Conservation (phyloP, 2,329 filamentous ascomycete species). For the Blumeria hordei region DNA sequence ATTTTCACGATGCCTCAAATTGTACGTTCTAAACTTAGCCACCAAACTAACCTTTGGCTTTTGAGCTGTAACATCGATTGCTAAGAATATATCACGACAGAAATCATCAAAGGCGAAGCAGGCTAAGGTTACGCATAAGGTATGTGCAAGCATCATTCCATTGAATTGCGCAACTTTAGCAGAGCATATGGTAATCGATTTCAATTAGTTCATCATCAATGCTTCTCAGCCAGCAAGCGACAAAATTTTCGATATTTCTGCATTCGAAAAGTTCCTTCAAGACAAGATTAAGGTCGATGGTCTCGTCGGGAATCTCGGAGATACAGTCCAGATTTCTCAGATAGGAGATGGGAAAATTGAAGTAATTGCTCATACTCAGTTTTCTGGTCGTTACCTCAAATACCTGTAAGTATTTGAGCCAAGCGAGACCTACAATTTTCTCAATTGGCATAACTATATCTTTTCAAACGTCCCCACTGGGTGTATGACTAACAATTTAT, state of each 20-base stretch:
- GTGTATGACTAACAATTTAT: conserved; percentile 1
- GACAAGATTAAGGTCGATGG: conserved; percentile 99
- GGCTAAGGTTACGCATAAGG: conserved; percentile 39
- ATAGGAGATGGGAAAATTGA: conserved; percentile 92
- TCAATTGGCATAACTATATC: too few relatives aligned
- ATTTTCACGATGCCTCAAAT: conserved; percentile 61
- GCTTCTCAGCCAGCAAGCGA: conserved; percentile 92
- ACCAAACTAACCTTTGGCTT: conserved; percentile 35
- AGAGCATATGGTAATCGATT: not conserved
- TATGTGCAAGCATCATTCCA: conserved; percentile 4
- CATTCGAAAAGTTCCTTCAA: conserved; percentile 99
- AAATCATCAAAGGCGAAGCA: conserved; percentile 41
- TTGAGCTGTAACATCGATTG: conserved; percentile 45
- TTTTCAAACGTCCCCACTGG: too few relatives aligned
- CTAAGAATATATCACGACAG: conserved; percentile 55
- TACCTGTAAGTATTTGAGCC: conserved; percentile 51
- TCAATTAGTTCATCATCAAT: conserved; percentile 87
- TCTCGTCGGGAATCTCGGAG: conserved; percentile 93
- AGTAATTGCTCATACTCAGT: conserved; percentile 90
- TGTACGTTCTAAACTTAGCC: conserved; percentile 71
- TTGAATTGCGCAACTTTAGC: conserved; percentile 4
- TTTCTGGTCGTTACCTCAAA: conserved; percentile 98
- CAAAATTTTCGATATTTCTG: conserved; percentile 99
- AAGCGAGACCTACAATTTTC: too few relatives aligned
- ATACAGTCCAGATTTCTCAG: conserved; percentile 74